These are phyloP conservation scores for Globisporangium iwayamae DNA, from an alignment of 352 stramenopile genomes.

Conservation along the genomic window DNA sequence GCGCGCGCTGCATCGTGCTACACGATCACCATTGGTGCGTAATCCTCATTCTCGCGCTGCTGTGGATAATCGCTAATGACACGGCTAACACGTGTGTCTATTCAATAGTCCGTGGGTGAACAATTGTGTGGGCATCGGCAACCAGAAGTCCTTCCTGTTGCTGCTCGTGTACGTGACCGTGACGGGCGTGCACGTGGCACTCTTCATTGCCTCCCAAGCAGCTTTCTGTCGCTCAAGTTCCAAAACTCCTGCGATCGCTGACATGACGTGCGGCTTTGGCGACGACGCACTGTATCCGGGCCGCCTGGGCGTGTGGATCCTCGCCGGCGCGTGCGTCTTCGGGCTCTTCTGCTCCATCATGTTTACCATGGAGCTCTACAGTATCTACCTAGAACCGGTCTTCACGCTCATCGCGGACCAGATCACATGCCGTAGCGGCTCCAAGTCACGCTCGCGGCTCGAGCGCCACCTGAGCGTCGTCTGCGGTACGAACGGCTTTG, in stretches of 20 bases:
- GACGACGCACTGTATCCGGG: constrained; percentile 52
- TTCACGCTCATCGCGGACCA: constrained; percentile 56
- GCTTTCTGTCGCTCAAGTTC: constrained; percentile 30
- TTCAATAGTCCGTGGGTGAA: constrained; percentile 77
- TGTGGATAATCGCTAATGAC: neutral
- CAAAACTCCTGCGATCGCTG: neutral
- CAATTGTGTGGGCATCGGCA: constrained; percentile 82
- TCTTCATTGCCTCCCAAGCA: constrained; percentile 54
- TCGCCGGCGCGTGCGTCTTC: constrained; percentile 66
- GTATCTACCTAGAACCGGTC: constrained; percentile 58
- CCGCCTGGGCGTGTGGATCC: constrained; percentile 56
- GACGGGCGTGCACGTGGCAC: constrained; percentile 49
- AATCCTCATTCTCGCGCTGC: neutral
- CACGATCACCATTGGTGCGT: constrained; percentile 84
- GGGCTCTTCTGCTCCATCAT: constrained; percentile 75
- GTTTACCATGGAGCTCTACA: constrained; percentile 77
- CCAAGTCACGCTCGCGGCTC: constrained; percentile 56
- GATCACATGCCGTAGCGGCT: constrained; percentile 42
- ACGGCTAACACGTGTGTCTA: neutral
- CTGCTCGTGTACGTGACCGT: constrained; percentile 73
- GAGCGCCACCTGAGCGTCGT: constrained; percentile 75
- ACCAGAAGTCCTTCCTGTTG: constrained; percentile 79
- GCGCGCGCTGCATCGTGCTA: constrained; percentile 70
- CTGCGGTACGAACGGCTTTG: constrained; percentile 69
- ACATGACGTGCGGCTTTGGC: constrained; percentile 59